A percentile compares a stretch with the other conserved stretches of the same genome.
phyloP scores from a whole-genome alignment of 2,329 filamentous ascomycete genomes.

The Clonostachys solani region DNA sequence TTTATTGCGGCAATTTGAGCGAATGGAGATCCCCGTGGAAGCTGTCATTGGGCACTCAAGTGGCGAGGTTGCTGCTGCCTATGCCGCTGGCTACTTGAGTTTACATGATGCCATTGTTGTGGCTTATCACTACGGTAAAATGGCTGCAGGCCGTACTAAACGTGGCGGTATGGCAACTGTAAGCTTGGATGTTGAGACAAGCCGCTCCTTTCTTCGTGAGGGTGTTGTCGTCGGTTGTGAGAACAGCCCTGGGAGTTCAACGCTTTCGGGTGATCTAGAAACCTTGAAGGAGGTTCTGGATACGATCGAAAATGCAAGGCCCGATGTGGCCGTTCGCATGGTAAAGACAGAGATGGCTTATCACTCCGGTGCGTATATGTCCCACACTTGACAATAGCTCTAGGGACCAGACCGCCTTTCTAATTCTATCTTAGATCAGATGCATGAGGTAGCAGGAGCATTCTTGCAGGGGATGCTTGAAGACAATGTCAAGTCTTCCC shows the following conservation, averaged over 20 bases:
- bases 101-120: slow-evolving; percentile 34
- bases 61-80: slow-evolving; percentile 40
- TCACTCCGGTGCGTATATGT: slow-evolving; percentile 26
- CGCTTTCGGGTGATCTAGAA: slow-evolving; percentile 20
- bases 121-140: slow-evolving; percentile 43
- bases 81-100: slow-evolving; percentile 27
- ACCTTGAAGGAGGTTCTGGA: slow-evolving; percentile 13
- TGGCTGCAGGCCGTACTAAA: slow-evolving; percentile 11
- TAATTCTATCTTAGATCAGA: slow-evolving; percentile 7
- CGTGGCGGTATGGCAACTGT: slow-evolving; percentile 24
- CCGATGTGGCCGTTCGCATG: slow-evolving; percentile 23
- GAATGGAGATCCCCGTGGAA: slow-evolving; percentile 25
- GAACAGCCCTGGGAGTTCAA: slow-evolving; percentile 13
- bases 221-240: slow-evolving; percentile 14
- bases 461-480: no score
- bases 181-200: not conserved
- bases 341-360: slow-evolving; percentile 40
- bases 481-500: no score
- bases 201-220: slow-evolving; percentile 9
- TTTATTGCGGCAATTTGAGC: slow-evolving; percentile 28
- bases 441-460: no score
- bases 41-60: slow-evolving; percentile 39
- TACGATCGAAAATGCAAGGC: slow-evolving; percentile 10
- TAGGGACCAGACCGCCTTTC: slow-evolving; percentile 8
- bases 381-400: slow-evolving; percentile 15